Evolutionary conservation across 2,329 filamentous ascomycete genomes (phyloP), one percentile per base, ranked within the genome.

Genomic region (Byssothecium circinans): DNA sequence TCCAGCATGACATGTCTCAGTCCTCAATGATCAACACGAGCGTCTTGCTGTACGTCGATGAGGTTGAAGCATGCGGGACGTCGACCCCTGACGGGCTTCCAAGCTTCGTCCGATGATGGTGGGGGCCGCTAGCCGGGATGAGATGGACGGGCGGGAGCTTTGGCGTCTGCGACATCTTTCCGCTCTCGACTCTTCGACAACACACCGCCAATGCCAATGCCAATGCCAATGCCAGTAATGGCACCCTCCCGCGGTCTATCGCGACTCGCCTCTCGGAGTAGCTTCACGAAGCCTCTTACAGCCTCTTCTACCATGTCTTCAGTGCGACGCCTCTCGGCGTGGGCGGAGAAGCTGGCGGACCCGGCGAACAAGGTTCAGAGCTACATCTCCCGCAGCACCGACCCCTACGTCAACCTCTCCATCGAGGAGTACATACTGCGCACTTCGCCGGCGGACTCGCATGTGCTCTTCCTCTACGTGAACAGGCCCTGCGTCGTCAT

Each of bases 391-490:
- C 65, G 60, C 46, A 87, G 83, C 45, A 75, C 73, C 41, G 82
- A 95, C 65, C 91, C 94, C 4, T 92, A 87, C 69, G 76, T 95
- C 60, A 99, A 99, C 72, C 88, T 99, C 48, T 91, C 91, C 25
- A 86, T 96, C 61, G 94, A 99, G 75, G 90, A 97, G 69, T 86
- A 89, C 69, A 84, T 99, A 23, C 82, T 97, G 7, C 84, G 89
- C 61, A 83, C 84, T 45, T 86, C 87, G 0, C 81, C 85, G 1
- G 77, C 83, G 6, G 81, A 87, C 50, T 90, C 90, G 11, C 86
- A 82, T 12, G 73, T 97, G 41, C 81, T 97, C 2, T 88, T 97
- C 47, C 81, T 96, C 41, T 99, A 97, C 75, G 82, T 84, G 61
- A 97, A 99, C 73, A 74, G 83, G 30, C 91, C 92, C 1, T 91